Percentiles rank a stretch among this genome's conserved stretches.
Evolutionary conservation across 1,284 basidiomycete genomes (phyloP).

Genomic region (Malassezia psittaci): DNA sequence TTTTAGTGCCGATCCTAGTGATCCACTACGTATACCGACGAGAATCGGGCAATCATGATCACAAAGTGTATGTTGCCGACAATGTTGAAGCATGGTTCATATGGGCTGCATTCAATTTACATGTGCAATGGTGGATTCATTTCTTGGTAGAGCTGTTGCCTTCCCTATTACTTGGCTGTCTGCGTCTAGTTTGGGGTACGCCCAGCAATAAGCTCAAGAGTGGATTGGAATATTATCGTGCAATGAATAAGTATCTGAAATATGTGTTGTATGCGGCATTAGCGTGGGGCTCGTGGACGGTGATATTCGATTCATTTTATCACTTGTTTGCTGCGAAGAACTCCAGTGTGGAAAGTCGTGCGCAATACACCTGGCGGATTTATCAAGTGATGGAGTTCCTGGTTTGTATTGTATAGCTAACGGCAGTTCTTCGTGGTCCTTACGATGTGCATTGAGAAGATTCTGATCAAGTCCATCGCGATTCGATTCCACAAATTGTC

Average conservation of each 20-base stretch:
- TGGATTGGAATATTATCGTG: slow-evolving; percentile 34
- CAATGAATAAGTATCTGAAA: slow-evolving; percentile 40
- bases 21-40: slow-evolving; percentile 35
- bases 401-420: too few species aligned
- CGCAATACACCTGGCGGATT: slow-evolving; percentile 35
- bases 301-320: slow-evolving; percentile 41
- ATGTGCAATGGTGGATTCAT: slow-evolving; percentile 42
- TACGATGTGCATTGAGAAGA: slow-evolving; percentile 37
- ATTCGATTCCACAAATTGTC: slow-evolving; percentile 61
- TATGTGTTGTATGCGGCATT: slow-evolving; percentile 36
- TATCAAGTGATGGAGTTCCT: slow-evolving; percentile 44
- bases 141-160: slow-evolving; percentile 39
- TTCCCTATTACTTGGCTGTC: slow-evolving; percentile 21
- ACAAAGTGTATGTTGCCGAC: slow-evolving; percentile 32
- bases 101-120: slow-evolving; percentile 44
- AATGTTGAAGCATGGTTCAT: slow-evolving; percentile 43
- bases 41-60: slow-evolving; percentile 19
- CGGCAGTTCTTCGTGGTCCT: slow-evolving; percentile 38
- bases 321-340: slow-evolving; percentile 22
- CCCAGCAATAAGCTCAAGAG: slow-evolving; percentile 28
- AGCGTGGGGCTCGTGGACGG: slow-evolving; percentile 40
- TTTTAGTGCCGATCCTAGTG: slow-evolving; percentile 35
- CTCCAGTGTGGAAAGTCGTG: slow-evolving; percentile 23
- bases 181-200: slow-evolving; percentile 34
- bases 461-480: slow-evolving; percentile 40